Evolutionary conservation across 1,284 basidiomycete genomes (phyloP), one percentile per base, ranked within the genome.

Genomic region (Ceratobasidium theobromae): DNA sequence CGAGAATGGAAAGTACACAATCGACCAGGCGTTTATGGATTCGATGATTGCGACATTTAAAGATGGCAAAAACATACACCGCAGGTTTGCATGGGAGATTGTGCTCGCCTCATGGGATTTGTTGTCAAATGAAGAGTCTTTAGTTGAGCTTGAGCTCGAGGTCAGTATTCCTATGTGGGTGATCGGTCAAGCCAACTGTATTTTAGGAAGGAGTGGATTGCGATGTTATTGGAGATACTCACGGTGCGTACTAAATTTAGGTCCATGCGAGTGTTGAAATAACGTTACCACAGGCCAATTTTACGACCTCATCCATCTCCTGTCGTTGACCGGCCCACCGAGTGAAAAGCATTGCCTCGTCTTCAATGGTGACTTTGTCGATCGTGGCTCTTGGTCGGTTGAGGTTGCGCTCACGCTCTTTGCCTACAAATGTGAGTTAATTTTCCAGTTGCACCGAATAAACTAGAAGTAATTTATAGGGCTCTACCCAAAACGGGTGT

Each of bases 351-450:
- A 96, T 72, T 88, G 88, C 72, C 77, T 97, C 53, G 79, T 96
- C 43, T 96, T 97, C 88, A 97, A 96, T 75, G 95, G 93, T 16
- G 95, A 98, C 80, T 88, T 97, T 67, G 97, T 99, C 43, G 97
- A 99, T 77, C 87, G 97, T 68, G 97, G 96, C 14, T 95, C 91
- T 33, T 98, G 95, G 95, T 93, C 92, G 9, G 90, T 98, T 67
- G 97, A 99, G 78, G 95, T 98, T 66, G 95, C 95, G 64, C 78
- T 99, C 68, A 91, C 91, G 8, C 87, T 95, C 1, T 93, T 99
- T 74, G 93, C 95, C 4, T 98, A 91, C 80, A 99, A 99, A 82
- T 99, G 95, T 88, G 71, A 73, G 85, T 74, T 27, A 32, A 45
- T 35, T 35, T 46, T 67, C 46, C 40, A 67, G 66, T 21, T 60